Evolutionary conservation across 805 yeast species (phyloP), one percentile per base, ranked within the genome.

Genomic region (Starmerella vaccinii): DNA sequence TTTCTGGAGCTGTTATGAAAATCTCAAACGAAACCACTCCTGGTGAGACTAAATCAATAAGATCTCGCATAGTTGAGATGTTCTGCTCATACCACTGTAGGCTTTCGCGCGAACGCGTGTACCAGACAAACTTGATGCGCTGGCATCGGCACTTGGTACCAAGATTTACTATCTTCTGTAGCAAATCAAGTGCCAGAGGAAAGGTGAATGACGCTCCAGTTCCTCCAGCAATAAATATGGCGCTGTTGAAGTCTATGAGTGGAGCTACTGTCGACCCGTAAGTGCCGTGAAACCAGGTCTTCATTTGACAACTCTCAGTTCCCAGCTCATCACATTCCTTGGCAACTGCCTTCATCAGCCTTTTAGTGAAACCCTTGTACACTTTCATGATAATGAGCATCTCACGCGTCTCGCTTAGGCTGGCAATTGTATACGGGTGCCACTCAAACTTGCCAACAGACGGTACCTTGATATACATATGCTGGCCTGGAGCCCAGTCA

Each of bases 311-410:
- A 16, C 34, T 41, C 1, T 41, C 34, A 1, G 32, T 18, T 4
- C 45, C 45, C 3, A 27, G 34, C 33, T 41, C 24, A 4, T 26
- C 34, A 16, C 45, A 41, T 27, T 41, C 10, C 15, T 26, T 18
- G 9, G 15, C 16, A 8, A 41, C 34, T 18, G 32, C 34, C 13
- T 26, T 26, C 15, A 27, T 8, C 2, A 41, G 23, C n/a, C 45
- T 13, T 13, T 41, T 41, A 15, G 45, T 41, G 16, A 41, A 41
- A 3, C 45, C 45, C 33, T 16, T 27, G 34, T 41, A 41, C 1
- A 41, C 45, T n/a, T 41, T 41, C 45, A 41, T 41, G 15, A 41
- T 41, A 24, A 41, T 27, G 16, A 41, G 34, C 45, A 41, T 41
- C 19, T 41, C 45, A 5, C 34, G 34, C n/a, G 34, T 27, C 16